Base-by-base conservation (phyloP, 1,284 basidiomycete species). In the Cryptococcus floricola region DNA sequence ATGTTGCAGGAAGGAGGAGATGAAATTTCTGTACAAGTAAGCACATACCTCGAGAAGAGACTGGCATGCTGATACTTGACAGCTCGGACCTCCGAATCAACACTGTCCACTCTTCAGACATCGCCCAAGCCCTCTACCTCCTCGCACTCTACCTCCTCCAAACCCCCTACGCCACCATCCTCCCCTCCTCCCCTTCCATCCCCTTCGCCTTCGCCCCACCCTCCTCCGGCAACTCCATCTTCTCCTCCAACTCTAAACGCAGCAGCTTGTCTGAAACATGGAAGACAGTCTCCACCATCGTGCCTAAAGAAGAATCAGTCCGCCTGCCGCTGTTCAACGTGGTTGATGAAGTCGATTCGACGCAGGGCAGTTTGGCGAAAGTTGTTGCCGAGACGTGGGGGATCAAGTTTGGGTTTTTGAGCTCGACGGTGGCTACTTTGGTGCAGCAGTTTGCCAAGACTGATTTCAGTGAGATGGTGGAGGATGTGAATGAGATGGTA, bases 401-500 rank as follows among this genome's bases (percentile, higher is more conserved):
- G 39, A 88, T 92, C 50, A 87, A 87, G 10, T 89, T 88, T 60
- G 89, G 91, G 64, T 94, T 92, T 71, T 84, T 91, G 75, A 87
- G 85, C 57, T 77, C 87, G 57, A 77, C 91, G 14, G 83, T 86
- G 56, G 87, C 84, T 57, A 83, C 85, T 12, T 59, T 76, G 19
- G 69, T 76, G 39, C 60, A 70, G 51, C 67, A 74, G 50, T 76
- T 76, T 59, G 68, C 70, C 25, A 76, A 73, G 70, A 81, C 64
- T 78, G 66, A 73, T 58, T 81, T 86, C 44, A 83, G 87, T 43
- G 87, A 89, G 61, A 78, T 84, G 56, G 83, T 91, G 2, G 89
- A 92, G 67, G 89, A 92, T 51, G 89, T 91, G 68, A 93, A 93
- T 69, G 90, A 92, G 70, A 84, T 85, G 65, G 70, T 72, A 27